A percentile compares a stretch with the other conserved stretches of the same genome.
phyloP scores from a whole-genome alignment of 768 basidiomycete species.

The Gyrodon lividus region DNA sequence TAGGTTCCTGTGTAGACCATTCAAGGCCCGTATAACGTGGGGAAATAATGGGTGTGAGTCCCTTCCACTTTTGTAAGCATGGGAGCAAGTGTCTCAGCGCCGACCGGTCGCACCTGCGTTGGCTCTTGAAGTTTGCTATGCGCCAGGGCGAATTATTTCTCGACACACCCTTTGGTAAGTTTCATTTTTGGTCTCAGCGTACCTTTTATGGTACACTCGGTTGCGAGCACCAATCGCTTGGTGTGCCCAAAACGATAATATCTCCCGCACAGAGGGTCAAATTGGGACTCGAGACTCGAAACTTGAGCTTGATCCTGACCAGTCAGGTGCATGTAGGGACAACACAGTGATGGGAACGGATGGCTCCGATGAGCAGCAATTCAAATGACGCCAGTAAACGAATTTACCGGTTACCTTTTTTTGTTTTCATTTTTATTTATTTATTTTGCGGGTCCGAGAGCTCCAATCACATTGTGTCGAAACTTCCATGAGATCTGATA shows the following conservation, averaged over 20 bases:
- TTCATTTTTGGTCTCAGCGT: not conserved
- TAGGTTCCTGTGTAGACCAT: not conserved
- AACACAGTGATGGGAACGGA: not conserved
- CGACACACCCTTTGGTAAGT: not conserved
- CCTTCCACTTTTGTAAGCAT: not conserved
- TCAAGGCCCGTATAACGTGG: constrained; percentile 16
- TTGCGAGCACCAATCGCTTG: too few relatives aligned
- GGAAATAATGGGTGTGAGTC: constrained; percentile 9
- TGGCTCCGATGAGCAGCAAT: not conserved
- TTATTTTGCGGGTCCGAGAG: constrained; percentile 5
- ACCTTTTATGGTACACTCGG: not conserved
- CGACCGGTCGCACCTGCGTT: not conserved
- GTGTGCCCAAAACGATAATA: too few relatives aligned
- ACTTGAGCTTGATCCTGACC: not conserved
- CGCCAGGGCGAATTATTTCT: not conserved
- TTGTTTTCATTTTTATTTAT: not conserved
- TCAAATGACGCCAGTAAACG: not conserved
- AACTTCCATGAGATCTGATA: constrained; percentile 11
- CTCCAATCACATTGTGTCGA: constrained; percentile 3
- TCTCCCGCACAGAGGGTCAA: too few relatives aligned
- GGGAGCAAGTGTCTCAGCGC: not conserved
- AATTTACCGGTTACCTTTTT: not conserved
- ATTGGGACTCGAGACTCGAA: not conserved
- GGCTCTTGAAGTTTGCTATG: not conserved
- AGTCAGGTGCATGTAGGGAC: not conserved